Base-by-base conservation (phyloP, 202 grass and related monocot species). In the Tripidium arundinaceum region DNA sequence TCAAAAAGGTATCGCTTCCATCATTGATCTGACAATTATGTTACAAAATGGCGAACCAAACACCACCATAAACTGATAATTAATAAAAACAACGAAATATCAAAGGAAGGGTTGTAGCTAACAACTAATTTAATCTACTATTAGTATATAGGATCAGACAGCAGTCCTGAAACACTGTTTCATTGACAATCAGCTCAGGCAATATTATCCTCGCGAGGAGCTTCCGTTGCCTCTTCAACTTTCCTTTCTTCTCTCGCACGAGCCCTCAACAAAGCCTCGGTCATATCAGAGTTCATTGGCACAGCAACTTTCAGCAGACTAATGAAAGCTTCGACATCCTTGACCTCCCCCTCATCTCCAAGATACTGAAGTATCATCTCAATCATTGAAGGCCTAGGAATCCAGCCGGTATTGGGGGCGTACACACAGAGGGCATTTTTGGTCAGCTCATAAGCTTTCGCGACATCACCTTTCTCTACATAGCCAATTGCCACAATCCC, bases 401-500 rank as follows among this genome's bases (percentile, higher is more conserved):
- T 84, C 94, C 94, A 94, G 16, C 87, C 89, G 19, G 39, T 65
- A 24, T 86, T 83, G 8, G 91, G 86, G 49, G 13, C 13, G 37
- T 90, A 92, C 11, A 87, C 87, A 40, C 37, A 75, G 2, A 97
- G 86, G 15, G 89, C 94, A 57, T 90, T 90, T 64, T 90, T 94
- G 29, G 76, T 92, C 11, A 94, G 73, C 77, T 94, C 87, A 65
- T 94, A 86, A 16, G 91, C 83, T 64, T 94, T 97, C 5, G 19
- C 78, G 8, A 33, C 79, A 73, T 90, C 58, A 33, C 83, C 80
- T 78, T 90, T 92, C 42, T 87, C 83, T 0, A 67, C 87, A 31
- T 94, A 97, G 40, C 91, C 91, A 12, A 75, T 68, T 45, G 91
- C 94, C 27, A 94, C 83, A 24, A 94, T 90, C 39, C 46, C 81